Base-by-base conservation (phyloP, 1,139 yeast species). In the Pichia kudriavzevii region DNA sequence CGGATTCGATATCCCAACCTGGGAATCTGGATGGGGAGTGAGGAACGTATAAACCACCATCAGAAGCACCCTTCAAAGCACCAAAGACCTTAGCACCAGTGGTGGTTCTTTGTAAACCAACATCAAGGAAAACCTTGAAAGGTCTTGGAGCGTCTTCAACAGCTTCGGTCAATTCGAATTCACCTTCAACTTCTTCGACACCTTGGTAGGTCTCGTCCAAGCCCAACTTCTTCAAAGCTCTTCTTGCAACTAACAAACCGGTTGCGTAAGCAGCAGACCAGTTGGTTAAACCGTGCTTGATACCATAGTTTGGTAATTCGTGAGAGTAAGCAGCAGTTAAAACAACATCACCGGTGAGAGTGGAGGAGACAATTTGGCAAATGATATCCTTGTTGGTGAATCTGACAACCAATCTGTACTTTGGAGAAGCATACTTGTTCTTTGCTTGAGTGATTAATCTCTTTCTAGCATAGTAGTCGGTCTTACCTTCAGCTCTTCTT, bases 21-120 rank as follows among this genome's bases (percentile, higher is more conserved):
- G 99, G 99, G 95, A 88, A 91, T 82, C 98, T 88, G 80, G 88
- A 88, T 64, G 95, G 83, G 58, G 95, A 85, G 88, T 91, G 99
- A 56, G 99, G 99, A 65, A 91, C 77, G 88, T 83, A 85, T 63
- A 91, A 77, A 62, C 99, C 99, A 83, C 98, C 99, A 68, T 91
- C 99, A 50, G 97, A 88, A 64, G 98, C 98, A 83, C 99, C 99
- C 82, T 91, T 91, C 66, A 93, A 77, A 64, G 88, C 96, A 83
- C 97, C 99, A 62, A 91, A 91, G 67, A 91, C 78, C 73, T 95
- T 85, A 66, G 97, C 96, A 85, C 99, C 99, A 61, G 97, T 88
- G 74, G 99, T 91, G 73, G 99, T 87, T 81, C 99, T 91, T 73
- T 88, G 94, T 69, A 93, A 78, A 85, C 99, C 99, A 64, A 91